Conservation (phyloP, 2,329 filamentous ascomycete species). For the Didymella keratinophila region DNA sequence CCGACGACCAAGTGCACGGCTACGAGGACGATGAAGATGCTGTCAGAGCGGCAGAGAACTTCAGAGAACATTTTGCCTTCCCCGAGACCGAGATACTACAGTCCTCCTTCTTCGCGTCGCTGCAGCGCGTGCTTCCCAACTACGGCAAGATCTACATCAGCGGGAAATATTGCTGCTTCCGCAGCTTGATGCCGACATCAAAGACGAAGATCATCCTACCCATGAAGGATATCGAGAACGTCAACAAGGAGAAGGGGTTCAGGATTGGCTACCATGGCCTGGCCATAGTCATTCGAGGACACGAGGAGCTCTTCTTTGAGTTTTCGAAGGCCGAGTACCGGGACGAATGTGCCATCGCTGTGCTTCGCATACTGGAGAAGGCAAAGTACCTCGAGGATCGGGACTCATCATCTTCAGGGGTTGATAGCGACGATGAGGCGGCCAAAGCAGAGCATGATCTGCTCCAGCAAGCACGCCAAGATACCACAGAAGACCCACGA, state of each 20-base stretch:
- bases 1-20: slow-evolving; percentile 69
- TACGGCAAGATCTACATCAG: slow-evolving; percentile 98
- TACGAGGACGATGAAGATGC: slow-evolving; percentile 64
- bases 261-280: slow-evolving; percentile 89
- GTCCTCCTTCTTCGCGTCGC: slow-evolving; percentile 89
- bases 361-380: slow-evolving; percentile 79
- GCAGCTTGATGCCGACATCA: slow-evolving; percentile 86
- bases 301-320: slow-evolving; percentile 97
- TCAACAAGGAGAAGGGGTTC: slow-evolving; percentile 94
- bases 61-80: slow-evolving; percentile 89
- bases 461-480: slow-evolving; percentile 74
- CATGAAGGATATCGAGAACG: slow-evolving; percentile 89
- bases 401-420: slow-evolving; percentile 70
- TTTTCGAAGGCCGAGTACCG: slow-evolving; percentile 79
- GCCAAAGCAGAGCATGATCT: slow-evolving; percentile 84
- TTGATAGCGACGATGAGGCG: slow-evolving; percentile 73
- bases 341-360: slow-evolving; percentile 86
- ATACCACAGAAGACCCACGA: slow-evolving; percentile 27
- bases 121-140: slow-evolving; percentile 87
- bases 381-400: slow-evolving; percentile 75
- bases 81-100: slow-evolving; percentile 82
- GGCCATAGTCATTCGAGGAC: slow-evolving; percentile 89
- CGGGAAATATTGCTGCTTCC: slow-evolving; percentile 87
- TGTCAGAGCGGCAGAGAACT: slow-evolving; percentile 68
- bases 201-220: slow-evolving; percentile 92